Evolutionary conservation across 2,329 filamentous ascomycete genomes (phyloP), one percentile per base, ranked within the genome.

Genomic region (Aspergillus sp.): DNA sequence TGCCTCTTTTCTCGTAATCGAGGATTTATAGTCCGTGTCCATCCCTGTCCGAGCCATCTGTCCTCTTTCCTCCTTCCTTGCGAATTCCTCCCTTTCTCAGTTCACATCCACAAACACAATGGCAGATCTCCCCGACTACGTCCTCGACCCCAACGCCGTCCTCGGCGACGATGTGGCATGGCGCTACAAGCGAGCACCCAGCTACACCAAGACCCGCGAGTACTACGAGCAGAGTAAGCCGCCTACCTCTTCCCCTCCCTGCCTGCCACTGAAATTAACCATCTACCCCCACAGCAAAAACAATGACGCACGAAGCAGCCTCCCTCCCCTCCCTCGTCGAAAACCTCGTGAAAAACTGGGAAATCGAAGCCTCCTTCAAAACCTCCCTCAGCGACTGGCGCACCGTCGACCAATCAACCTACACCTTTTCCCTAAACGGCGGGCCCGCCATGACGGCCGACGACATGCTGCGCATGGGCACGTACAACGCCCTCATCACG

Each of bases 261-360:
- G 4, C 46, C 13, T 0, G 45, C 19, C 43, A 19, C 7, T 9
- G 0, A 31, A 30, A 25, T 45, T 51, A 60, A 55, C 48, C 31
- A 7, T 51, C 47, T 52, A 51, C 58, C 30, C 30, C 25, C 11
- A 6, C 69, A 90, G 87, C 84, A 57, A 89, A 87, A 73, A 79
- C 76, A 41, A 81, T 78, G 74, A 82, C 76, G 68, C 88, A 90
- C 72, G 74, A 76, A 50, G 79, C 85, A 3, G 81, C 80, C 41
- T 87, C 83, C 59, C 82, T 90, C 3, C 82, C 85, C 15, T 76
- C 82, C 53, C 82, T 90, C 4, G 87, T 90, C 45, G 84, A 90
- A 72, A 90, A 90, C 70, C 82, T 90, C 1, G 87, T 90, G 71
- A 90, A 90, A 78, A 90, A 90, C 73, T 90, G 88, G 88, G 88